Evolutionary conservation across 176 grass and related monocot species (phyloP).

Genomic region (Carex littledalei): DNA sequence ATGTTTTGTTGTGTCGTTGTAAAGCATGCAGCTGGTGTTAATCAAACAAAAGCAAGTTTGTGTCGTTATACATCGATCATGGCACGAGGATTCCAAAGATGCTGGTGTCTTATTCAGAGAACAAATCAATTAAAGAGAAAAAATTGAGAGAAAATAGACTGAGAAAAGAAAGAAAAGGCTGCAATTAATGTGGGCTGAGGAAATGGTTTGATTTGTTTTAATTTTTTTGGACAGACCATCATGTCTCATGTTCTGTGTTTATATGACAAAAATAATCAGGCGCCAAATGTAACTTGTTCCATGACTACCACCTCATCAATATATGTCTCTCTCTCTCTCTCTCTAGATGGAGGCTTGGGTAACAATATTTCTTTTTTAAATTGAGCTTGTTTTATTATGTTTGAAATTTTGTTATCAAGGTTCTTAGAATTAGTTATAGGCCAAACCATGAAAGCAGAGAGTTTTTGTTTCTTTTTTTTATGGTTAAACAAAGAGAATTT

Average conservation of each 20-base stretch:
- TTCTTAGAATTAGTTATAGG: too few relatives aligned
- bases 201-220: constrained; percentile 25
- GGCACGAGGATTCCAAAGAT: constrained; percentile 20
- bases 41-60: neutral
- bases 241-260: constrained; percentile 17
- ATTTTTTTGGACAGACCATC: constrained; percentile 20
- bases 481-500: too few relatives aligned
- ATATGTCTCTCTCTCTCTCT: too few relatives aligned
- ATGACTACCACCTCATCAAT: neutral
- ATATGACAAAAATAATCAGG: constrained; percentile 7
- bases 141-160: neutral
- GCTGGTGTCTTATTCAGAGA: constrained; percentile 19
- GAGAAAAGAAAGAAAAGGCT: constrained; percentile 15
- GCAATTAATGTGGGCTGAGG: neutral
- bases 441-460: too few relatives aligned
- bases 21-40: neutral
- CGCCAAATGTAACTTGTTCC: neutral
- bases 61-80: neutral
- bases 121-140: constrained; percentile 20
- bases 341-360: neutral
- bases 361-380: neutral
- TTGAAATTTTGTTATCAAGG: too few relatives aligned
- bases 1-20: neutral
- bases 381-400: too few relatives aligned
- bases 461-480: too few relatives aligned